Conservation (phyloP, 192 early-diverging fungal species). For the Rhizophagus prolifer region DNA sequence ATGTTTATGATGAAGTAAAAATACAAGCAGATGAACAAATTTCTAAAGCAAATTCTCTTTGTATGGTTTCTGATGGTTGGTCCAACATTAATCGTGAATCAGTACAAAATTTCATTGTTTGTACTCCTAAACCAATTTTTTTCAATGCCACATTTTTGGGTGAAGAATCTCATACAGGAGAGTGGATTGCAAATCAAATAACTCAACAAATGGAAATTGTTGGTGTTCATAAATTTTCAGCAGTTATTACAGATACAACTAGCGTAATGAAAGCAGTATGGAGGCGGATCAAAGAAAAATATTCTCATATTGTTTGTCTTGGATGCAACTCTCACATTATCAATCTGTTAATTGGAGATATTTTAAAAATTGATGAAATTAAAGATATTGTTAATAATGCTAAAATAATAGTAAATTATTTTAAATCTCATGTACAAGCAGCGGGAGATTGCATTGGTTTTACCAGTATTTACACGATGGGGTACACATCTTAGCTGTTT, state of each 20-base stretch:
- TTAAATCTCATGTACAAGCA: too few species aligned
- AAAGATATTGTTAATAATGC: background rate
- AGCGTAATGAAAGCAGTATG: background rate
- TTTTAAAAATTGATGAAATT: background rate
- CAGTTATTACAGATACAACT: background rate
- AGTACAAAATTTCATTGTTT: too few species aligned
- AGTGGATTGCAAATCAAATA: background rate
- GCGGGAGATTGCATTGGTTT: too few species aligned
- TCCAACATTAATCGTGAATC: too few species aligned
- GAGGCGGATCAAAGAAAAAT: background rate
- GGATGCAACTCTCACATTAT: background rate
- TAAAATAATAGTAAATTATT: background rate
- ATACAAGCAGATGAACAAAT: too few species aligned
- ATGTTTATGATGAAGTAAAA: too few species aligned
- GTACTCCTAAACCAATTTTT: too few species aligned
- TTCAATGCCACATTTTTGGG: background rate
- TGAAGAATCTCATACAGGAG: background rate
- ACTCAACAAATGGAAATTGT: background rate
- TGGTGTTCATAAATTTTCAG: background rate
- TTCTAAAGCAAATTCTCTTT: too few species aligned
- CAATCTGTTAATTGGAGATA: background rate
- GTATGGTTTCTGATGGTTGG: too few species aligned
- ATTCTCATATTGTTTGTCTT: conserved; percentile 2
- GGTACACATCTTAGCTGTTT: too few species aligned
- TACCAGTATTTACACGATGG: too few species aligned